A percentile compares a stretch with the other conserved stretches of the same genome.
phyloP scores from a whole-genome alignment of 306 rosid species.

The Vicia sativa region DNA sequence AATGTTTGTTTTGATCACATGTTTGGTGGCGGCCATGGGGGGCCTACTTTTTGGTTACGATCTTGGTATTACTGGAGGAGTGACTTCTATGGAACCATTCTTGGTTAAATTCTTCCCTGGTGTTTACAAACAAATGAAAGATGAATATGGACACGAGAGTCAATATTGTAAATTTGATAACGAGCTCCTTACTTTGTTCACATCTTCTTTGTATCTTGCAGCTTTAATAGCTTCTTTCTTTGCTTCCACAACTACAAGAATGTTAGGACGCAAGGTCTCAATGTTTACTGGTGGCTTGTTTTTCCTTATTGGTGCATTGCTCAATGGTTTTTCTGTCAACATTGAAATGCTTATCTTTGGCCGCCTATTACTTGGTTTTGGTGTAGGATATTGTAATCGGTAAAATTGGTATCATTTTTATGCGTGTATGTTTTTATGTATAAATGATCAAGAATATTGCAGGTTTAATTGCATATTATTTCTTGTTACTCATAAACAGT shows the following conservation, averaged over 20 bases:
- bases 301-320: neutral
- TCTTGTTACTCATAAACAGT: conserved; percentile 10
- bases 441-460: neutral
- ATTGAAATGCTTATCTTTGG: too few relatives aligned
- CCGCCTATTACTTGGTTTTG: neutral
- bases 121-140: conserved; percentile 2
- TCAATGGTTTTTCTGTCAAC: neutral
- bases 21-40: conserved; percentile 29
- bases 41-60: conserved; percentile 12
- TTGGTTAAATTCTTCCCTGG: neutral
- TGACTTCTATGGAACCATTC: conserved; percentile 1
- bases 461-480: neutral
- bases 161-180: neutral
- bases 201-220: conserved; percentile 3
- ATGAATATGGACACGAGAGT: neutral
- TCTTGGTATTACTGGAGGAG: conserved; percentile 10
- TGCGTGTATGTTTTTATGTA: neutral
- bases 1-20: conserved; percentile 6
- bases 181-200: conserved; percentile 4
- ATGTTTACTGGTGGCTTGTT: neutral
- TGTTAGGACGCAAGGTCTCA: conserved; percentile 18
- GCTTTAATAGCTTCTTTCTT: conserved; percentile 29
- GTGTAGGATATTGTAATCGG: neutral
- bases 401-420: too few relatives aligned
- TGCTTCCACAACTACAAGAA: conserved; percentile 34